Evolutionary conservation across 495 filamentous ascomycete species (phyloP).

Genomic region (Jackrogersella multiformis): DNA sequence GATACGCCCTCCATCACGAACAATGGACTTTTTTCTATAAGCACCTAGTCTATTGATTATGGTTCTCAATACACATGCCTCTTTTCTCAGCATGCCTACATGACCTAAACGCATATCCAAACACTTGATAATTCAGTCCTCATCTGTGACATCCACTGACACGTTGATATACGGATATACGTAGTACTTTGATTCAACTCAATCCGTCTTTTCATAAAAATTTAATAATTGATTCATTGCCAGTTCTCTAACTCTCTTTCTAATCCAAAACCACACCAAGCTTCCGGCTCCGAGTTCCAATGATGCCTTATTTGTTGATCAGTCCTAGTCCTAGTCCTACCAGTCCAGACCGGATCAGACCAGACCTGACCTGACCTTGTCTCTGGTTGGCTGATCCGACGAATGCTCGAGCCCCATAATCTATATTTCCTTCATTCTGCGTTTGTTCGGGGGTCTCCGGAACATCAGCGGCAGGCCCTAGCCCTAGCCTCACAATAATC

Average conservation of each 20-base stretch:
- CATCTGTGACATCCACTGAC: not conserved
- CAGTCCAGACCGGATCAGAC: not conserved
- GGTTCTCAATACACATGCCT: conserved; percentile 23
- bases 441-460: no score
- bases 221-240: conserved; percentile 9
- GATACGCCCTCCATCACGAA: not conserved
- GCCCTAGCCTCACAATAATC: no score
- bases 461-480: no score
- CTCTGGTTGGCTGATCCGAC: no score
- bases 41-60: conserved; percentile 20
- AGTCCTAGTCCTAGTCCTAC: no score
- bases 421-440: no score
- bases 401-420: no score
- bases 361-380: no score
- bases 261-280: conserved; percentile 25
- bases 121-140: not conserved
- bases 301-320: not conserved
- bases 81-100: conserved; percentile 7
- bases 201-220: not conserved
- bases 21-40: not conserved
- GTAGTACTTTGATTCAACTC: not conserved
- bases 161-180: no score
- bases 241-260: conserved; percentile 24
- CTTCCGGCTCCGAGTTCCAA: not conserved
- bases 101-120: not conserved